phyloP scores from a whole-genome alignment of 1,284 basidiomycete species.

The Cutaneotrichosporon dermatis region DNA sequence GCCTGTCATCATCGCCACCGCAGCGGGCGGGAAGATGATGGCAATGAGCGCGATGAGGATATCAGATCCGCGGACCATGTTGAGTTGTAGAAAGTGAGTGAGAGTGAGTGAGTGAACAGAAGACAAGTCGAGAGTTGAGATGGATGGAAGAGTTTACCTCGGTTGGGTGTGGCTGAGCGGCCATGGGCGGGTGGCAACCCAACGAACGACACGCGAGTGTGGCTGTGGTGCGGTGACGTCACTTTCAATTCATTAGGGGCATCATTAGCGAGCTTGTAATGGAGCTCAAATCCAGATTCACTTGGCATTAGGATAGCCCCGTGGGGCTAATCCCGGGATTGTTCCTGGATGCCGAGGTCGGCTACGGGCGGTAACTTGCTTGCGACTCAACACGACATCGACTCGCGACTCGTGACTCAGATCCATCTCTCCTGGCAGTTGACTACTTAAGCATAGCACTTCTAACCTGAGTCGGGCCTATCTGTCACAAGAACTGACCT shows the following conservation, averaged over 20 bases:
- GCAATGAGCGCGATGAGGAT: conserved; percentile 49
- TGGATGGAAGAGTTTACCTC: too few relatives aligned
- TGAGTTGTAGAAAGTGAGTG: conserved; percentile 11
- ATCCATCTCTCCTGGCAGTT: too few relatives aligned
- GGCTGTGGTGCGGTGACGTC: neutral
- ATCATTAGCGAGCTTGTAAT: neutral
- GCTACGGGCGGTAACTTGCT: too few relatives aligned
- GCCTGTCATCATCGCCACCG: conserved; percentile 68
- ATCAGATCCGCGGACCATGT: conserved; percentile 45
- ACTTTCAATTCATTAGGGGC: neutral
- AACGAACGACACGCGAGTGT: neutral
- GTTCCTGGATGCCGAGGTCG: too few relatives aligned
- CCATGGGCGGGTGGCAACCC: neutral
- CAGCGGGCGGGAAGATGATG: conserved; percentile 58
- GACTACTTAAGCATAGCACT: too few relatives aligned
- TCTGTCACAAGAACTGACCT: too few relatives aligned
- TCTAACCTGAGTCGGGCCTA: too few relatives aligned
- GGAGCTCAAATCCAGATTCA: too few relatives aligned
- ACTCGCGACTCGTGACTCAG: too few relatives aligned
- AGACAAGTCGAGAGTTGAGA: neutral
- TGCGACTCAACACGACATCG: too few relatives aligned
- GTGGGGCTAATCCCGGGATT: too few relatives aligned
- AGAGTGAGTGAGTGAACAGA: neutral
- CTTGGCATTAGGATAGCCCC: neutral
- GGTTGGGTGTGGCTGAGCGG: neutral